Conservation (phyloP, 441 rosid species). For the Mallotus japonicus region DNA sequence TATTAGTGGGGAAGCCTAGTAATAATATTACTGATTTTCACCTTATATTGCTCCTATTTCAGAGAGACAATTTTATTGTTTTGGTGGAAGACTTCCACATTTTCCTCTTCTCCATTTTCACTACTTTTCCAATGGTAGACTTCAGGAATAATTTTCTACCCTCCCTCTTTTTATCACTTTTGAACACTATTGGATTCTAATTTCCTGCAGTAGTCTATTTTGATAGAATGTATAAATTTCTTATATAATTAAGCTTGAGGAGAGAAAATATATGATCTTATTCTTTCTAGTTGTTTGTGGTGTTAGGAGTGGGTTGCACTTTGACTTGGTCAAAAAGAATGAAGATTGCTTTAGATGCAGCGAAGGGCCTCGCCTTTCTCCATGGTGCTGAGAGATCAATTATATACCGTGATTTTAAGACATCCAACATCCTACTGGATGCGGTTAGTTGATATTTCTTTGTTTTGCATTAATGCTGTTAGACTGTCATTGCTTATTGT, state of each 20-base stretch:
- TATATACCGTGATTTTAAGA: conserved; percentile 97
- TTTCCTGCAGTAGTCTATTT: conserved; percentile 1
- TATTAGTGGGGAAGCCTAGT: background rate
- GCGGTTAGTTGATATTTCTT: conserved; percentile 42
- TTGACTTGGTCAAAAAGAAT: conserved; percentile 91
- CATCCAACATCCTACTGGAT: conserved; percentile 92
- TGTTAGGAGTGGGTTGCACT: conserved; percentile 78
- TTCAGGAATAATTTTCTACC: background rate
- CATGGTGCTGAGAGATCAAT: conserved; percentile 86
- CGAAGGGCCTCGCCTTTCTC: conserved; percentile 94
- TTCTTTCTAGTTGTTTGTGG: conserved; percentile 21
- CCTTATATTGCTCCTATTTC: background rate
- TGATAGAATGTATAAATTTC: background rate
- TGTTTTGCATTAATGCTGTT: conserved; percentile 6
- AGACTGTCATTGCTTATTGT: background rate
- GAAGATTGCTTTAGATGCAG: conserved; percentile 93
- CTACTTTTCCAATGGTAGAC: background rate
- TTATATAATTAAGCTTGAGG: conserved; percentile 9
- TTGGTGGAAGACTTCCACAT: background rate
- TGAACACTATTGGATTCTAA: background rate
- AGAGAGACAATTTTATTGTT: background rate
- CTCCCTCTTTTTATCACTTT: background rate
- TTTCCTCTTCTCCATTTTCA: background rate
- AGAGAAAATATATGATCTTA: background rate
- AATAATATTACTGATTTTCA: background rate